phyloP scores from a whole-genome alignment of 768 basidiomycete genomes.

The Suillus subluteus region DNA sequence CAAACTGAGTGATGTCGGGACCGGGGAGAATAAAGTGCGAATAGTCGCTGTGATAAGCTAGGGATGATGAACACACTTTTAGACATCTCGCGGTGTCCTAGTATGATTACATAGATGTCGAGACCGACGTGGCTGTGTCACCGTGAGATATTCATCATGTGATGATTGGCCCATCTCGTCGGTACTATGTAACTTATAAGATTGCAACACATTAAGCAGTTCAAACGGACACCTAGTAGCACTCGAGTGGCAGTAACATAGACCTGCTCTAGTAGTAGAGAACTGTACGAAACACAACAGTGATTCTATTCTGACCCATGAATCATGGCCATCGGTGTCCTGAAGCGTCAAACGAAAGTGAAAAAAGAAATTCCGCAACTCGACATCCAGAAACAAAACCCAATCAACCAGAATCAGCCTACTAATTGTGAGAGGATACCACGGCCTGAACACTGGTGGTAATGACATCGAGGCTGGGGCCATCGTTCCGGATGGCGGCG shows the following conservation, averaged over 20 bases:
- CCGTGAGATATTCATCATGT: too few species aligned
- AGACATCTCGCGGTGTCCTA: too few species aligned
- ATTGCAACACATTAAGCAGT: too few species aligned
- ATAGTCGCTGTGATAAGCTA: too few species aligned
- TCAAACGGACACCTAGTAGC: neutral
- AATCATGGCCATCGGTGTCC: neutral
- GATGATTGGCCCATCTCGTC: too few species aligned
- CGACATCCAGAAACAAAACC: neutral
- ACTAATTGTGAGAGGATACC: neutral
- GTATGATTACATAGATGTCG: too few species aligned
- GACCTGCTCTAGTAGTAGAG: neutral
- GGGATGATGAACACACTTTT: too few species aligned
- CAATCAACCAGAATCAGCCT: neutral
- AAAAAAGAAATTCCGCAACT: neutral
- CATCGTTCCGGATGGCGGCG: neutral
- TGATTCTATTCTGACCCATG: neutral
- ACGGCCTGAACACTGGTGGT: neutral
- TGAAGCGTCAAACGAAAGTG: neutral
- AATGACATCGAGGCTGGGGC: neutral
- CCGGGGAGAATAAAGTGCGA: too few species aligned
- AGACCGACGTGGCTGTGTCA: too few species aligned
- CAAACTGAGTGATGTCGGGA: too few species aligned
- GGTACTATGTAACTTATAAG: too few species aligned
- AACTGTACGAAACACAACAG: too few species aligned
- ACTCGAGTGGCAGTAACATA: neutral